Percentiles rank a stretch among this genome's conserved stretches.
phyloP scores from a whole-genome alignment of 2,329 filamentous ascomycete species.

The Drechslerella coelobrocha region DNA sequence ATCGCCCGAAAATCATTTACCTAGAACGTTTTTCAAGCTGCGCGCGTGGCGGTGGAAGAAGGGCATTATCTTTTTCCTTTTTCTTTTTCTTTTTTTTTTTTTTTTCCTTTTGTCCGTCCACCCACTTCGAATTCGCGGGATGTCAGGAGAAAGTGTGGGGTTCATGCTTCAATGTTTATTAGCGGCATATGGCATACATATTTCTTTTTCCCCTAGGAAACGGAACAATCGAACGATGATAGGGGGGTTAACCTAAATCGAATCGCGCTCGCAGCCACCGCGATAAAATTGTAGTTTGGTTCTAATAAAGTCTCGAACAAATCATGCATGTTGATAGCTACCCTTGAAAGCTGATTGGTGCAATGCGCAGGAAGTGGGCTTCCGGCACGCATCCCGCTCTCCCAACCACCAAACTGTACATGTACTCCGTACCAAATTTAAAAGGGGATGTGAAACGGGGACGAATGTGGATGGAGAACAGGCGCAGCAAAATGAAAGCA shows the following conservation, averaged over 20 bases:
- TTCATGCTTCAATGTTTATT: not conserved
- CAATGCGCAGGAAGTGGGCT: too few species aligned
- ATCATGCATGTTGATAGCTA: too few species aligned
- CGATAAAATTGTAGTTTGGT: too few species aligned
- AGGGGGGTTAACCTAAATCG: not conserved
- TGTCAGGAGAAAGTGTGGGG: not conserved
- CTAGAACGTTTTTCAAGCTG: not conserved
- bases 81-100: constrained; percentile 21
- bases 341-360: too few species aligned
- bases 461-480: too few species aligned
- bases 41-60: constrained; percentile 8
- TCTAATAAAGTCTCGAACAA: too few species aligned
- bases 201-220: constrained; percentile 1
- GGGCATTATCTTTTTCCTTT: constrained; percentile 15
- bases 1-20: not conserved
- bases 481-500: too few species aligned
- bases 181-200: constrained; percentile 6
- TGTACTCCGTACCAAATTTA: too few species aligned
- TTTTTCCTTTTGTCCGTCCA: constrained; percentile 10
- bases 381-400: too few species aligned
- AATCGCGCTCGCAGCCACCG: not conserved
- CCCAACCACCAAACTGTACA: too few species aligned
- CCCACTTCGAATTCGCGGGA: not conserved
- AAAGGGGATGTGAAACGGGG: too few species aligned
- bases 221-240: not conserved